Evolutionary conservation across 345 rosid species (phyloP), one percentile per base, ranked within the genome.

Genomic region (Pseudoturritis turrita): DNA sequence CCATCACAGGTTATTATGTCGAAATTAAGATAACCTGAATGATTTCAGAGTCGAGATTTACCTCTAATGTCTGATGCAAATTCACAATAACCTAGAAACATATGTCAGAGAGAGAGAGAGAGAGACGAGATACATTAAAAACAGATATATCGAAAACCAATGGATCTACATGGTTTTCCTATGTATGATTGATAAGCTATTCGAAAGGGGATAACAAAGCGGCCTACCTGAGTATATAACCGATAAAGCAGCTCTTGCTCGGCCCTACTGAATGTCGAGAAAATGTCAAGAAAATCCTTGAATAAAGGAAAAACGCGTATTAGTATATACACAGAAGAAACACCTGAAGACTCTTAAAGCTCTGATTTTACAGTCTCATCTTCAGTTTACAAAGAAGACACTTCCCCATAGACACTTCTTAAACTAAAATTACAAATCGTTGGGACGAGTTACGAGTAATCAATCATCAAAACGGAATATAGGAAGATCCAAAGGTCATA

Each of bases 41-140:
- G 25, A 45, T 35, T 36, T 19, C 10, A 45, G 12, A 46, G 71
- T 0, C 14, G 22, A 56, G 33, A 22, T 3, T 63, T 83, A 90
- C 96, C 96, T 83, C 85, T 61, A 83, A 43, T 23, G 67, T 74
- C 61, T 65, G 84, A 79, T 88, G 91, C 89, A 90, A 80, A 65
- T 85, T 83, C 36, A 85, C 79, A 70, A 90, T 81, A 59, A 88
- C 88, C 96, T 89, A 87, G 55, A 80, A 78, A 51, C 75, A 76
- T 61, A 76, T 28, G 26, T 37, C 13, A 46, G 15, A 31, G 56
- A 74, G 12, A 65, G 14, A 60, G 2, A 54, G n/a, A n/a, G 40
- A 28, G 11, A 51, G 50, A 60, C 49, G 7, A 62, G 14, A 43
- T 18, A 43, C 2, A 59, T 50, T 14, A 59, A 6, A 58, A 51